Base-by-base conservation (phyloP, 129 eudicot species). In the Flaveria brownii region DNA sequence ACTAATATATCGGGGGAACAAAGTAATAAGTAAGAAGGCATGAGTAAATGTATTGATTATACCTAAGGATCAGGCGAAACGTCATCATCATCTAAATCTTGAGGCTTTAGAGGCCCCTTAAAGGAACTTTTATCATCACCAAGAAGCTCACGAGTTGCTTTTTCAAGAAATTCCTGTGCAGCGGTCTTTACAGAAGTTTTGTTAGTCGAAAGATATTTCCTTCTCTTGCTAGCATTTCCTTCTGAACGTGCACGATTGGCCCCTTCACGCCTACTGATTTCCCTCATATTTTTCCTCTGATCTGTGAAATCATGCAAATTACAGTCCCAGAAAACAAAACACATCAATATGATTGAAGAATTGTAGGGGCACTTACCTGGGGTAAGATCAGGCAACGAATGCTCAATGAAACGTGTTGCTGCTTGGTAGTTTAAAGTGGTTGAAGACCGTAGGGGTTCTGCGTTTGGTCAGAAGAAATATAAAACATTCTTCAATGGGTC, bases 111-210 rank as follows among this genome's bases (percentile, higher is more conserved):
- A 81, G 97, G 97, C 78, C 99, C 99, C 85, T 84, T 86, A 17
- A 88, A 56, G 51, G 90, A 86, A 56, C 87, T 82, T 61, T 84
- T 81, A 65, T 80, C 82, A 54, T 91, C 96, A 81, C 96, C 96
- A 61, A 94, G 97, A 72, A 94, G 96, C 80, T 94, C 99, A 62
- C 87, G 86, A 6, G 94, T 78, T 56, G 99, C 99, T 89, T 94
- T 94, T 51, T 91, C 93, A 67, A 94, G 99, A 86, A 94, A 94
- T 36, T 94, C 99, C 56, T 94, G 88, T 6, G 98, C 92, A 81
- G 94, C 98, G 73, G 91, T 68, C 75, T 81, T 88, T 62, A 88
- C 97, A 72, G 97, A 88, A 62, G 81, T 79, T 66, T 84, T 87
- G 69, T 69, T 88, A 12, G 87, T 26, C 10, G 91, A 78, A 61